Evolutionary conservation across 2,329 filamentous ascomycete species (phyloP).

Genomic region (Boeremia exigua): DNA sequence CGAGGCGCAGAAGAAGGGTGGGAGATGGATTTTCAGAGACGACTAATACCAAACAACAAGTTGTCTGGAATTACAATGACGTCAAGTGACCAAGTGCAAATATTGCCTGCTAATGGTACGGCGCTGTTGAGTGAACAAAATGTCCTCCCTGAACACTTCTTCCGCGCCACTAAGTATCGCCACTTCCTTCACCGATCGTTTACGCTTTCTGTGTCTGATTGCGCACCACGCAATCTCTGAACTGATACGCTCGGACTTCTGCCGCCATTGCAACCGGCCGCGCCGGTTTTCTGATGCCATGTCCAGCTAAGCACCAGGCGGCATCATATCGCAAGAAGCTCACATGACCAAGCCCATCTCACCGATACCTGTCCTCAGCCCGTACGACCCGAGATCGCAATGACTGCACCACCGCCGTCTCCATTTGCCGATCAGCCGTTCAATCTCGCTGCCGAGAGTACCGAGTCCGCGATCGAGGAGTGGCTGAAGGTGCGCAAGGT

Average conservation of each 20-base stretch:
- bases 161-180: background rate
- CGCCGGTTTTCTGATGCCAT: background rate
- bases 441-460: background rate
- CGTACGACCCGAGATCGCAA: background rate
- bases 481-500: conserved; percentile 1
- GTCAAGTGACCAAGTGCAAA: background rate
- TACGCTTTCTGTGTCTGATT: background rate
- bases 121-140: background rate
- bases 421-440: conserved; percentile 6
- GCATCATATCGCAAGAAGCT: background rate
- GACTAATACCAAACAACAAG: conserved; percentile 58
- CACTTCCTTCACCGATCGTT: background rate
- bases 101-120: background rate
- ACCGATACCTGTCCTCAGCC: background rate
- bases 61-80: background rate
- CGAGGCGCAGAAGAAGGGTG: conserved; percentile 79
- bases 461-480: conserved; percentile 6
- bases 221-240: background rate
- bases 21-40: conserved; percentile 82
- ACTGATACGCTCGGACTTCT: background rate
- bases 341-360: background rate
- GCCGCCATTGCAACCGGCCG: background rate
- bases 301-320: background rate
- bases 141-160: background rate
- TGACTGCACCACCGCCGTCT: background rate